Conservation (phyloP, 2,329 filamentous ascomycete genomes). For the Akanthomyces lecanii region DNA sequence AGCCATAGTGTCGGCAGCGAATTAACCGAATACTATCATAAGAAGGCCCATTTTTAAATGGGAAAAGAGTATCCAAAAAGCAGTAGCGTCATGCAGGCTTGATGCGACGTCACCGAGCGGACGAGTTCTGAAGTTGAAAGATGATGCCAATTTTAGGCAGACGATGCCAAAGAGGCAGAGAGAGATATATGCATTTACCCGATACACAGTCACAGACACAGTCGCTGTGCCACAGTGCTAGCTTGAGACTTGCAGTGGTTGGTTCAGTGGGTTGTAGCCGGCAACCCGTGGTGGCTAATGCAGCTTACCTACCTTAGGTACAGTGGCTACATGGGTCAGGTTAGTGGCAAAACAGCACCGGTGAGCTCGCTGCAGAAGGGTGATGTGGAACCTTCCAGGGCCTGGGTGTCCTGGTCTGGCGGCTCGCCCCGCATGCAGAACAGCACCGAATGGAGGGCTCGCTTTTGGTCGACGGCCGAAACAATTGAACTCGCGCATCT, state of each 20-base stretch:
- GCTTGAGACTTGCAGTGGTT: neutral
- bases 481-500: conserved; percentile 4
- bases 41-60: neutral
- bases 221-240: too few relatives aligned
- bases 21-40: neutral
- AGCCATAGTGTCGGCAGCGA: conserved; percentile 4
- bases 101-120: neutral
- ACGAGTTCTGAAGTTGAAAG: too few relatives aligned
- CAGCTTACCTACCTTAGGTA: neutral
- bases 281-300: neutral
- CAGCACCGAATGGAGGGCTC: conserved; percentile 6
- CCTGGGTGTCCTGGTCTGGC: neutral
- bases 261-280: neutral
- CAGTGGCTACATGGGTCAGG: conserved; percentile 7
- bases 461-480: neutral
- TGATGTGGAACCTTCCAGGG: conserved; percentile 14
- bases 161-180: neutral
- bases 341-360: conserved; percentile 2
- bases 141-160: neutral
- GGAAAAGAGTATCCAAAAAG: neutral
- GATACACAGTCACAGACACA: neutral
- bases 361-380: neutral
- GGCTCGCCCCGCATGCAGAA: conserved; percentile 10
- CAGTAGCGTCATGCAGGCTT: too few relatives aligned
- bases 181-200: conserved; percentile 12